These are phyloP conservation scores for Penicillium sp. DNA, from an alignment of 2,329 filamentous ascomycete species.

Conservation along the genomic window DNA sequence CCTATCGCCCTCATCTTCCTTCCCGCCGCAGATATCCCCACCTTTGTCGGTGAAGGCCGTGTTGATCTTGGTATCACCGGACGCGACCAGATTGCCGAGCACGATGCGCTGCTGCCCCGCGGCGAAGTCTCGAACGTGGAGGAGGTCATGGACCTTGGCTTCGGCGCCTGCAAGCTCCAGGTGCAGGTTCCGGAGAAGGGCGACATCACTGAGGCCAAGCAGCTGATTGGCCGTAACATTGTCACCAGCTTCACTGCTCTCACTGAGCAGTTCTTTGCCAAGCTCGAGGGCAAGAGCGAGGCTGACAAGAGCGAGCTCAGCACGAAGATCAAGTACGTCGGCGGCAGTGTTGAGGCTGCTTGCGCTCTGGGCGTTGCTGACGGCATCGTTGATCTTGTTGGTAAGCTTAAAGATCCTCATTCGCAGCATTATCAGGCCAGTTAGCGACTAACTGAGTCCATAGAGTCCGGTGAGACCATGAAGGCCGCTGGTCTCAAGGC, in stretches of 20 bases:
- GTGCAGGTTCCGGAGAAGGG: conserved; percentile 94
- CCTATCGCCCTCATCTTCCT: conserved; percentile 94
- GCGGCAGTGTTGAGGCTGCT: conserved; percentile 92
- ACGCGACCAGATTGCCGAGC: conserved; percentile 81
- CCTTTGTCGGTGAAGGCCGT: conserved; percentile 88
- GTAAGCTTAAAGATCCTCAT: too few species aligned
- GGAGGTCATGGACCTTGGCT: conserved; percentile 80
- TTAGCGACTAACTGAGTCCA: too few species aligned
- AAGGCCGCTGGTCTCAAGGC: conserved; percentile 85
- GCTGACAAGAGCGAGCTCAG: conserved; percentile 43
- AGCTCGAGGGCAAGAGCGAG: conserved; percentile 54
- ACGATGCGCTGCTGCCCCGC: conserved; percentile 53
- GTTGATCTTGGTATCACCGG: conserved; percentile 94
- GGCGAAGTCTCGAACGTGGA: conserved; percentile 55
- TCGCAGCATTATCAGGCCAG: too few species aligned
- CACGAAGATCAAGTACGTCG: conserved; percentile 87
- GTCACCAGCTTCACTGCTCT: conserved; percentile 91
- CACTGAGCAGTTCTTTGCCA: conserved; percentile 58
- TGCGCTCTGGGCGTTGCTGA: conserved; percentile 92
- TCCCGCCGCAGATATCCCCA: conserved; percentile 91
- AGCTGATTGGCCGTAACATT: conserved; percentile 84
- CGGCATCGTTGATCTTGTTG: conserved; percentile 93
- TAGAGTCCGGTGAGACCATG: conserved; percentile 99
- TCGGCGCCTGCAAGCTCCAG: conserved; percentile 84
- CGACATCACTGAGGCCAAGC: conserved; percentile 56